Base-by-base conservation (phyloP, 768 basidiomycete species). In the Pleurotus djamor region DNA sequence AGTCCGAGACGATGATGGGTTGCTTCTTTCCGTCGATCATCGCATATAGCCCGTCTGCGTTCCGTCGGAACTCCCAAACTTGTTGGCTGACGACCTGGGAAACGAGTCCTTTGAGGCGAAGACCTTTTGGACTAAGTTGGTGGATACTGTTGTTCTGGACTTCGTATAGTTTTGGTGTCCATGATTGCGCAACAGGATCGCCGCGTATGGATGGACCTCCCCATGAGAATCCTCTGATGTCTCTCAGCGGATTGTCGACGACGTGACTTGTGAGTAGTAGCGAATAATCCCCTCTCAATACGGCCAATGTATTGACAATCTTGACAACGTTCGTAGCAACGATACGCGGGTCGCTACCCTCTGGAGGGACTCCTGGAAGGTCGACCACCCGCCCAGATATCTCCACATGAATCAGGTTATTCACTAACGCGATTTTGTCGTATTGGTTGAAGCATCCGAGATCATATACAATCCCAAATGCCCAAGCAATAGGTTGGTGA, bases 401-500 rank as follows among this genome's bases (percentile, higher is more conserved):
- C 13, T 56, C 54, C 5, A 32, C 54, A n/a, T 44, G 54, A 14
- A 56, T 32, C 32, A 56, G 54, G 16, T 56, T 56, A 28, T 44
- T 56, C 10, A 56, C 54, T 13, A 56, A 32, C 17, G 54, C 37
- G 37, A 56, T 21, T 44, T 56, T 56, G 41, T 56, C 54, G 41
- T 56, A 56, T 44, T n/a, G 54, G 28, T 56, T 56, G 54, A 56
- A 56, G 17, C 54, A 56, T 14, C 54, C 54, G 8, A 56, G 38
- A n/a, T 44, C 54, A 34, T 56, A 28, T n/a, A 56, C 54, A n/a
- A 56, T 45, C 12, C 54, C 54, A n/a, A 56, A 56, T 8, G 54
- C 54, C 41, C 54, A 56, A 33, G 54, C 54, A 14, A 56, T 32
- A 10, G 54, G 28, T 2, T 56, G 16, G 12, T 32, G 37, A 14